These are phyloP conservation scores for Cadophora sp. DNA, from an alignment of 2,329 filamentous ascomycete species.

Conservation along the genomic window DNA sequence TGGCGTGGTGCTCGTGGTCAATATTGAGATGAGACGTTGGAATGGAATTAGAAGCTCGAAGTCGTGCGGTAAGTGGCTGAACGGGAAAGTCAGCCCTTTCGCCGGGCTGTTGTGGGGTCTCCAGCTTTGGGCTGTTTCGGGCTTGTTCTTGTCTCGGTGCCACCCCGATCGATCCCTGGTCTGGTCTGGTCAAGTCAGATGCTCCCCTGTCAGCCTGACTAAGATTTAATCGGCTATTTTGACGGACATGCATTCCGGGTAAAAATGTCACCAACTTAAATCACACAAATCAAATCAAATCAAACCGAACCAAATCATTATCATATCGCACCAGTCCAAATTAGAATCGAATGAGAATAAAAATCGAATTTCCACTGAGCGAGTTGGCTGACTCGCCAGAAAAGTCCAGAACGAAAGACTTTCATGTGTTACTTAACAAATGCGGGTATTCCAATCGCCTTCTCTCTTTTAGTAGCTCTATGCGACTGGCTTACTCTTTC, in stretches of 20 bases:
- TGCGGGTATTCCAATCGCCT: too few relatives aligned
- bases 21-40: neutral
- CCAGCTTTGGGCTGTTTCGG: neutral
- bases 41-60: neutral
- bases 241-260: neutral
- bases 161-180: neutral
- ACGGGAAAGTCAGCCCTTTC: neutral
- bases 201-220: neutral
- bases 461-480: neutral
- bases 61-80: constrained; percentile 12
- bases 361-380: neutral
- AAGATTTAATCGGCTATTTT: neutral
- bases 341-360: neutral
- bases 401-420: constrained; percentile 1
- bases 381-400: neutral
- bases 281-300: neutral
- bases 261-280: neutral
- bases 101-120: constrained; percentile 1
- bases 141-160: constrained; percentile 4
- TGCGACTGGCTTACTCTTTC: constrained; percentile 12
- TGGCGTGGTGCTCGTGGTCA: neutral
- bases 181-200: too few relatives aligned
- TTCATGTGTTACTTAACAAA: too few relatives aligned
- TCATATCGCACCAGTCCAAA: neutral
- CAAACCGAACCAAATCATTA: neutral